These are phyloP conservation scores for Vitis amurensis DNA, from an alignment of 164 flowering plant species.

Conservation along the genomic window DNA sequence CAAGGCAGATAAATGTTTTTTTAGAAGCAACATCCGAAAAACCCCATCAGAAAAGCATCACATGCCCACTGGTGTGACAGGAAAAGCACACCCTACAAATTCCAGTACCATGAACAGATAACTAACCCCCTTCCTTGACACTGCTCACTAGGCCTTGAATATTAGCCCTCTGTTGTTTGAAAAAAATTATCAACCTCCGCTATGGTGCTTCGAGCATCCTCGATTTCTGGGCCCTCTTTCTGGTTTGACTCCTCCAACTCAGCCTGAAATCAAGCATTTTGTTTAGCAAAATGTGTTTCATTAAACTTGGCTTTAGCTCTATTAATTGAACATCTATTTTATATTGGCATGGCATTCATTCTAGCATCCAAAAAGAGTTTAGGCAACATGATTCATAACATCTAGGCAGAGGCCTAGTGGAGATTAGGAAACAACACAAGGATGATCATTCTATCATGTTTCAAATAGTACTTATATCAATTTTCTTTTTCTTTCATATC, in stretches of 20 bases:
- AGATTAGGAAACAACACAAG: neutral
- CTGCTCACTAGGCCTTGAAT: neutral
- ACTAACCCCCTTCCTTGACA: neutral
- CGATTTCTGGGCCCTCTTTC: slow-evolving; percentile 57
- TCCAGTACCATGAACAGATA: too few species aligned
- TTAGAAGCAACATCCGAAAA: too few species aligned
- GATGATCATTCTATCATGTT: neutral
- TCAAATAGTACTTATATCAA: neutral
- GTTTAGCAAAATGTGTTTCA: too few species aligned
- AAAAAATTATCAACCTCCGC: slow-evolving; percentile 52
- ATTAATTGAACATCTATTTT: neutral
- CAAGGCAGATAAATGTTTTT: too few species aligned
- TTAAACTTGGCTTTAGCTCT: too few species aligned
- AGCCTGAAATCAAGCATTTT: slow-evolving; percentile 39
- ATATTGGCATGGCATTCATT: neutral
- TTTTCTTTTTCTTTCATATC: neutral
- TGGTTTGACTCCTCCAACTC: slow-evolving; percentile 59
- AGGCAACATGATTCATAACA: neutral
- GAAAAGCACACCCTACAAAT: too few species aligned
- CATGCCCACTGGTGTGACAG: too few species aligned
- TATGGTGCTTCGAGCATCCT: slow-evolving; percentile 53
- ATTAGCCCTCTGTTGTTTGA: slow-evolving; percentile 40
- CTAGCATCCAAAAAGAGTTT: neutral
- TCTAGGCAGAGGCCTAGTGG: neutral
- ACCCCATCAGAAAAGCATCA: too few species aligned